Percentiles rank a stretch among this genome's conserved stretches.
phyloP scores from a whole-genome alignment of 805 yeast genomes.

The Wickerhamomyces mucosus region DNA sequence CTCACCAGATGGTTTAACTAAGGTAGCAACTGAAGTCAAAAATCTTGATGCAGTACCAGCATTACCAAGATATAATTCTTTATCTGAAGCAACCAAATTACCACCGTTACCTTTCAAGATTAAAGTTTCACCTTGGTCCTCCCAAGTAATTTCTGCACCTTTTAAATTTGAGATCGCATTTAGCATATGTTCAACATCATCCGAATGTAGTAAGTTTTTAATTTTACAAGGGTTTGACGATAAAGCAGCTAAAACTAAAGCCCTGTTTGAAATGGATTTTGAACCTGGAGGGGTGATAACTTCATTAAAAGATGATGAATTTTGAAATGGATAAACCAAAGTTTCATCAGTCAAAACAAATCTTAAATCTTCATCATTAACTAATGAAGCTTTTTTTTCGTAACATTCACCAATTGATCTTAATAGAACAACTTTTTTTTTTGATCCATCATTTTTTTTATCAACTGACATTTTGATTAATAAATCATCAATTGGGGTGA shows the following conservation, averaged over 20 bases:
- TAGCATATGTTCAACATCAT: slow-evolving; percentile 92
- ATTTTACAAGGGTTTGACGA: slow-evolving; percentile 79
- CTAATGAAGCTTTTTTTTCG: slow-evolving; percentile 81
- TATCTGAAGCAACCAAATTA: slow-evolving; percentile 47
- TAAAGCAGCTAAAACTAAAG: slow-evolving; percentile 84
- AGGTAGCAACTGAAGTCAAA: slow-evolving; percentile 84
- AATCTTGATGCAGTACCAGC: slow-evolving; percentile 98
- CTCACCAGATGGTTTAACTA: slow-evolving; percentile 44
- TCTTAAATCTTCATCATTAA: slow-evolving; percentile 70
- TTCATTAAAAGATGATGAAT: slow-evolving; percentile 19
- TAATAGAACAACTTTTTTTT: slow-evolving; percentile 78
- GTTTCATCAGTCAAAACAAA: slow-evolving; percentile 79
- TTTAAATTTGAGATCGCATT: slow-evolving; percentile 70
- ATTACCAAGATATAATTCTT: slow-evolving; percentile 81
- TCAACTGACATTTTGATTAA: slow-evolving; percentile 88
- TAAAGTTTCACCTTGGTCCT: slow-evolving; percentile 84
- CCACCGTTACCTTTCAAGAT: slow-evolving; percentile 85
- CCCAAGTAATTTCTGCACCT: slow-evolving; percentile 77
- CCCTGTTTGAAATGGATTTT: slow-evolving; percentile 93
- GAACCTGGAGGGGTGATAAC: slow-evolving; percentile 89
- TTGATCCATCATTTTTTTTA: slow-evolving; percentile 90
- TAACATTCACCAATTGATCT: slow-evolving; percentile 82
- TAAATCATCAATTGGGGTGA: slow-evolving; percentile 67
- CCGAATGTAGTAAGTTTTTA: slow-evolving; percentile 85
- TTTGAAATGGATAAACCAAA: slow-evolving; percentile 48